phyloP scores from a whole-genome alignment of 306 rosid species.

The Styphnolobium japonicum region DNA sequence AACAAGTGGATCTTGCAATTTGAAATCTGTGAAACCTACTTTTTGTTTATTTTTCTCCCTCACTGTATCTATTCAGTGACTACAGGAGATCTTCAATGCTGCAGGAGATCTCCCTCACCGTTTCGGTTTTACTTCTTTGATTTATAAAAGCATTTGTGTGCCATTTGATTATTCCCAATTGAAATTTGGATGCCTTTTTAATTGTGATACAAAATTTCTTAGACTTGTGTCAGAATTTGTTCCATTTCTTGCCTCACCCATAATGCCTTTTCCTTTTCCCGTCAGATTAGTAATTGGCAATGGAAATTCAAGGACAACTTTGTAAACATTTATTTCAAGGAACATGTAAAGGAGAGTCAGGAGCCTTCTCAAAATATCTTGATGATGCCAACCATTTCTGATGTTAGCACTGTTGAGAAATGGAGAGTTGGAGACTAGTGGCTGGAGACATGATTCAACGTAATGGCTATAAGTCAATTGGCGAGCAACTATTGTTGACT shows the following conservation, averaged over 20 bases:
- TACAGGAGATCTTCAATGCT: no score
- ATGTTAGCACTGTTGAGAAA: slow-evolving; percentile 95
- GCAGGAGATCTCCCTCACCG: no score
- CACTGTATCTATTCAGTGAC: no score
- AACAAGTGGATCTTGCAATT: no score
- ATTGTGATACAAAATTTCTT: neutral
- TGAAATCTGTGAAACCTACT: no score
- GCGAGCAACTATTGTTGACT: slow-evolving; percentile 86
- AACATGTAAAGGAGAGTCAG: slow-evolving; percentile 56
- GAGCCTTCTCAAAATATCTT: slow-evolving; percentile 69
- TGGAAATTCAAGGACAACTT: slow-evolving; percentile 78
- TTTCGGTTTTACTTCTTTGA: neutral
- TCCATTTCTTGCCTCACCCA: neutral
- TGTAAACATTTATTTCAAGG: slow-evolving; percentile 81
- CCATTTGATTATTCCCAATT: neutral
- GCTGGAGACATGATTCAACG: slow-evolving; percentile 72
- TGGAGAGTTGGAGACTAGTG: slow-evolving; percentile 90
- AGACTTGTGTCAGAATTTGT: neutral
- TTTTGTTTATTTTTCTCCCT: no score
- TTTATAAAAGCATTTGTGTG: neutral
- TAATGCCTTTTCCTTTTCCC: slow-evolving; percentile 11
- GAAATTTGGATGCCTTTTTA: neutral
- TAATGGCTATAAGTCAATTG: slow-evolving; percentile 57
- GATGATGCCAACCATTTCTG: slow-evolving; percentile 92
- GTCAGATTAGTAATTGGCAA: slow-evolving; percentile 81